Conservation (phyloP, 345 rosid species). For the Eutrema yunnanense region DNA sequence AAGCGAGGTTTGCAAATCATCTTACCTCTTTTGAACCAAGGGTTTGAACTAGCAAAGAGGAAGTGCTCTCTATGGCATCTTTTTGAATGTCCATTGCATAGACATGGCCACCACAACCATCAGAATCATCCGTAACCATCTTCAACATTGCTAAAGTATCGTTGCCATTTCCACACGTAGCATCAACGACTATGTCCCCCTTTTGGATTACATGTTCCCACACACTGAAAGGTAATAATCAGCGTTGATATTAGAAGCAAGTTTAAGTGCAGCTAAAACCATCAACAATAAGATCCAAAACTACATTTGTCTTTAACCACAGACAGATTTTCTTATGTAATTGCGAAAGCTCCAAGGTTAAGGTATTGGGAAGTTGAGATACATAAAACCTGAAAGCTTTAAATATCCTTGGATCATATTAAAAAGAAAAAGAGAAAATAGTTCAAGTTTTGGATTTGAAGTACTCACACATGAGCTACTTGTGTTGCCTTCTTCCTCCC, state of each 20-base stretch:
- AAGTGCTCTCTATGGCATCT: conserved; percentile 55
- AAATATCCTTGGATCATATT: not conserved
- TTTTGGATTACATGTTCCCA: conserved; percentile 65
- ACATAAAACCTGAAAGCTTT: not conserved
- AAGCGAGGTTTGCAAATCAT: conserved; percentile 1
- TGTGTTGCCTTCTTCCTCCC: conserved; percentile 90
- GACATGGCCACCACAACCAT: conserved; percentile 41
- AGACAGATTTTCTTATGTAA: not conserved
- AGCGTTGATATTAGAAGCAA: not conserved
- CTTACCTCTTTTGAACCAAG: conserved; percentile 54
- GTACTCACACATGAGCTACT: conserved; percentile 82
- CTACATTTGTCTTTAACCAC: too few relatives aligned
- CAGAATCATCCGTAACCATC: conserved; percentile 59
- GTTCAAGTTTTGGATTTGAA: not conserved
- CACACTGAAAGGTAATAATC: conserved; percentile 40
- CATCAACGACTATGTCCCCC: conserved; percentile 76
- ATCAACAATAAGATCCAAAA: not conserved
- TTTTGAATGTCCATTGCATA: conserved; percentile 76
- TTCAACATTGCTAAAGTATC: conserved; percentile 77
- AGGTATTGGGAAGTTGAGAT: not conserved
- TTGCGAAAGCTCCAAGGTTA: not conserved
- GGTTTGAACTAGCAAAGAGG: conserved; percentile 45
- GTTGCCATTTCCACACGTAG: conserved; percentile 87
- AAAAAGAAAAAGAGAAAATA: not conserved
- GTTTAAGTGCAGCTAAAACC: not conserved